phyloP scores from a whole-genome alignment of 768 basidiomycete species.

The Pleurotus giganteus region DNA sequence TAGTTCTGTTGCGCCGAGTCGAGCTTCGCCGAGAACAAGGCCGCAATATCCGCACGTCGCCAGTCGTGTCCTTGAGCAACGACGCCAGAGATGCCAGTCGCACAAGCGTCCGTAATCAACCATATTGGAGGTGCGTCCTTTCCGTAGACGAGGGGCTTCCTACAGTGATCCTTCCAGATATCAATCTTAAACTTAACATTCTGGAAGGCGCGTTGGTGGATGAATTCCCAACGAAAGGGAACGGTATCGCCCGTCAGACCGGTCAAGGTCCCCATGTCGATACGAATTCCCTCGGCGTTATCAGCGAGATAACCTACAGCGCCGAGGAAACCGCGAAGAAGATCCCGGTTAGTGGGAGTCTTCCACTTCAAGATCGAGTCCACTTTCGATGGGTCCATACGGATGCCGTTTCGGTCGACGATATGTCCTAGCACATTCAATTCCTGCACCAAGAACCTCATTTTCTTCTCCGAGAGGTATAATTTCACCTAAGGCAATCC shows the following conservation, averaged over 20 bases:
- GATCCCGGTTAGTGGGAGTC: constrained; percentile 20
- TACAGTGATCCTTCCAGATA: neutral
- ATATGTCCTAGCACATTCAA: constrained; percentile 21
- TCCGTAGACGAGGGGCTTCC: constrained; percentile 13
- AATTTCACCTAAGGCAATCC: too few species aligned
- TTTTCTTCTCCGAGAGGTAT: constrained; percentile 27
- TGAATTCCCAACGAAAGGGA: constrained; percentile 13
- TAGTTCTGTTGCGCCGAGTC: too few species aligned
- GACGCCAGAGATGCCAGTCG: constrained; percentile 13
- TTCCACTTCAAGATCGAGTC: constrained; percentile 24
- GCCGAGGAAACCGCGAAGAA: constrained; percentile 29
- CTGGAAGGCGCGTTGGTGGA: constrained; percentile 20
- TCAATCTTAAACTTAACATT: constrained; percentile 20
- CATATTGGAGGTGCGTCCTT: constrained; percentile 11
- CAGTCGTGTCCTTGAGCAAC: constrained; percentile 15
- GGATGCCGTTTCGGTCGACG: constrained; percentile 19
- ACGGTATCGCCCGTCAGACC: constrained; percentile 9
- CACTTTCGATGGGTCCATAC: constrained; percentile 33
- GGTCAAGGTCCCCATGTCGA: constrained; percentile 25
- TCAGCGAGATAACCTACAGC: constrained; percentile 27
- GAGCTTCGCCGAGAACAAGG: constrained; percentile 21
- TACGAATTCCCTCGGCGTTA: constrained; percentile 17
- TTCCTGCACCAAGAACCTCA: constrained; percentile 11
- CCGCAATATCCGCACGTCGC: constrained; percentile 22
- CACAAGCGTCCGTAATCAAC: constrained; percentile 18